Evolutionary conservation across 148 eudicot genomes (phyloP).

Genomic region (Agrostemma githago): DNA sequence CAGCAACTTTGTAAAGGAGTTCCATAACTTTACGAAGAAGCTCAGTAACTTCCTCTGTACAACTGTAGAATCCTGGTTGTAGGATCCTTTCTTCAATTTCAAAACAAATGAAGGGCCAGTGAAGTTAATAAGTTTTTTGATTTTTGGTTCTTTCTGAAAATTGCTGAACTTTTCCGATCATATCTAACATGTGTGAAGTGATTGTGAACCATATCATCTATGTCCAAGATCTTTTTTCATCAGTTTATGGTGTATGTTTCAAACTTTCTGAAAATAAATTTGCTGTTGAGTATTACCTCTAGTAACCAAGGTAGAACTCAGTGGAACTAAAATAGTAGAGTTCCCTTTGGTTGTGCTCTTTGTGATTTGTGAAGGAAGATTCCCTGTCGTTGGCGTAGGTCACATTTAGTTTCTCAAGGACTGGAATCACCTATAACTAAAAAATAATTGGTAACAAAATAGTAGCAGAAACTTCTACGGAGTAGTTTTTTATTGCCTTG

Average conservation of each 20-base stretch:
- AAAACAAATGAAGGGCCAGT: neutral
- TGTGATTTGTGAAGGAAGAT: conserved; percentile 8
- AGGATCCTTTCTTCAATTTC: neutral
- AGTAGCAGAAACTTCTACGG: conserved; percentile 1
- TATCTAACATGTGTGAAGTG: neutral
- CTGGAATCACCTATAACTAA: neutral
- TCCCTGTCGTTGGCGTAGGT: neutral
- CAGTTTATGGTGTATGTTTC: neutral
- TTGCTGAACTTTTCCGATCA: neutral
- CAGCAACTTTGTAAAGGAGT: too few species aligned
- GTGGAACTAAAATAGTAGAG: neutral
- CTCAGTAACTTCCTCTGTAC: too few species aligned
- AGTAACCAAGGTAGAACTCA: neutral
- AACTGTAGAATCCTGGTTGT: too few species aligned
- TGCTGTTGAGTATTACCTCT: neutral
- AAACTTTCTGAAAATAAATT: neutral
- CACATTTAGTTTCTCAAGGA: neutral
- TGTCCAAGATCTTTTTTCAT: neutral
- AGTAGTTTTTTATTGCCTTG: neutral
- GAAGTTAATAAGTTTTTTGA: neutral
- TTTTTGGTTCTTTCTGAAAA: neutral
- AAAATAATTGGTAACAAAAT: neutral
- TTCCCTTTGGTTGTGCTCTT: conserved; percentile 1
- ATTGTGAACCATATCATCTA: neutral
- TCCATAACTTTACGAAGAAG: too few species aligned